Evolutionary conservation across 495 filamentous ascomycete species (phyloP).

Genomic region (Viridothelium virens): DNA sequence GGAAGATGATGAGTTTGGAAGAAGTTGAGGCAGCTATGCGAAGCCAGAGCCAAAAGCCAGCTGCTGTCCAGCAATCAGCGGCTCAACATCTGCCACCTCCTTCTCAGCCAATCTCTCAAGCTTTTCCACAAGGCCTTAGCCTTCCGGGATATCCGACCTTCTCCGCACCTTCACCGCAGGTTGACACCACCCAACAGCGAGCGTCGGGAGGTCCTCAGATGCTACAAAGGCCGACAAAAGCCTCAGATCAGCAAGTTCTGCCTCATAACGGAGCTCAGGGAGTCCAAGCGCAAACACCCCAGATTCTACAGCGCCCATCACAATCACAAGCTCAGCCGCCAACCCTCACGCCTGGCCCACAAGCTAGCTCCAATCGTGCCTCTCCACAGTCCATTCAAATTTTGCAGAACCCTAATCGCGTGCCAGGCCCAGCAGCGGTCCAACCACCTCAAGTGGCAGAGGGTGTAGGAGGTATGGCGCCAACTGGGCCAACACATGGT

Average conservation of each 20-base stretch:
- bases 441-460: conserved; percentile 27
- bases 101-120: conserved; percentile 17
- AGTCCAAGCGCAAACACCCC: conserved; percentile 37
- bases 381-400: conserved; percentile 39
- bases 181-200: conserved; percentile 11
- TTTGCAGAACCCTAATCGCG: conserved; percentile 43
- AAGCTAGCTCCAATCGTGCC: conserved; percentile 38
- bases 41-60: conserved; percentile 51
- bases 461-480: conserved; percentile 24
- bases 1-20: conserved; percentile 91
- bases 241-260: conserved; percentile 14
- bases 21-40: conserved; percentile 95
- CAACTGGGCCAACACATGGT: conserved; percentile 25
- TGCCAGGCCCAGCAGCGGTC: conserved; percentile 28
- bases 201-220: conserved; percentile 28
- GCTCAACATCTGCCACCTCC: conserved; percentile 27
- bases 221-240: conserved; percentile 34
- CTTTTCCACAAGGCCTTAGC: not conserved
- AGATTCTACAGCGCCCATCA: conserved; percentile 39
- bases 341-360: conserved; percentile 27
- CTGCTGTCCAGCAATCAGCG: conserved; percentile 24
- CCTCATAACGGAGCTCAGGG: conserved; percentile 17
- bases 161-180: conserved; percentile 15
- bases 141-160: not conserved
- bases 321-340: conserved; percentile 36